phyloP scores from a whole-genome alignment of 148 eudicot species.

The Rhododendron ferrugineum region DNA sequence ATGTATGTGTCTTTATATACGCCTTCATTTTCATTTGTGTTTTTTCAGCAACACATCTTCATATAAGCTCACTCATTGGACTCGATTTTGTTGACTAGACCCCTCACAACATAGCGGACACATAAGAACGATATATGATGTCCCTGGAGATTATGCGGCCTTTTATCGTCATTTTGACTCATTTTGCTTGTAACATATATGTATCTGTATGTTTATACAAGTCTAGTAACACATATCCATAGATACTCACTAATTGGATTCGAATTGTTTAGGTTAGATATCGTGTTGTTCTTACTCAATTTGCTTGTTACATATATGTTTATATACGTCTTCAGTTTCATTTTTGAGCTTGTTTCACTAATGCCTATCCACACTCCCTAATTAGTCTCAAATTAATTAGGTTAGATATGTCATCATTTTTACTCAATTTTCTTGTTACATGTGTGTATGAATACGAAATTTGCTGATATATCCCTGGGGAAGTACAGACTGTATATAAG shows the following conservation, averaged over 20 bases:
- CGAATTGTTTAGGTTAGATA: background rate
- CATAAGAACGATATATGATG: no score
- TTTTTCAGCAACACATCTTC: background rate
- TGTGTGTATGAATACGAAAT: background rate
- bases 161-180: background rate
- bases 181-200: background rate
- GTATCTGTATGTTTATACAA: background rate
- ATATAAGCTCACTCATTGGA: background rate
- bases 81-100: background rate
- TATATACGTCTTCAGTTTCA: background rate
- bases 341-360: background rate
- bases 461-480: background rate
- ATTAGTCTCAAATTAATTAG: background rate
- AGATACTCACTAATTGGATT: background rate
- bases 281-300: background rate
- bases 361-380: background rate
- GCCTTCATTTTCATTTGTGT: background rate
- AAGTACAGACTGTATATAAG: slow-evolving; percentile 72
- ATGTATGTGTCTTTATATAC: background rate
- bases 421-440: background rate
- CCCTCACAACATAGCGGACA: no score
- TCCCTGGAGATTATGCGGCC: no score
- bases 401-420: background rate
- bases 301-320: background rate
- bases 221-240: background rate